phyloP scores from a whole-genome alignment of 148 eudicot species.

The Rhododendron molle region DNA sequence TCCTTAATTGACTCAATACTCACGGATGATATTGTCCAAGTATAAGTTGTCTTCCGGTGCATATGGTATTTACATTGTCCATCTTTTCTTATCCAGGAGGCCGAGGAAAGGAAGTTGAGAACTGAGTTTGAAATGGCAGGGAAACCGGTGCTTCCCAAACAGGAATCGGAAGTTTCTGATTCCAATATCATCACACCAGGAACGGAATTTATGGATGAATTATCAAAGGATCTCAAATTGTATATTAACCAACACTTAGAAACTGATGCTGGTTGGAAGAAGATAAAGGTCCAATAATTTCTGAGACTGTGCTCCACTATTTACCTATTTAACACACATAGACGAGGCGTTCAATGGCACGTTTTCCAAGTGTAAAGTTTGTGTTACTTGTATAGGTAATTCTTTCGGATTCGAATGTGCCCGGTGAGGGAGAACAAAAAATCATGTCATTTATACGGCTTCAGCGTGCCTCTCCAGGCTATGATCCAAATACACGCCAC shows the following conservation, averaged over 20 bases:
- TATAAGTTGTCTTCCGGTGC: not conserved
- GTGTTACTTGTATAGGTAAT: constrained; percentile 26
- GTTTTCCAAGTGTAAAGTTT: not conserved
- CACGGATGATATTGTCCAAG: no score
- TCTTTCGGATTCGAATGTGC: constrained; percentile 41
- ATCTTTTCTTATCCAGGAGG: constrained; percentile 23
- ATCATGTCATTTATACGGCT: constrained; percentile 40
- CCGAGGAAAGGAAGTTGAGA: constrained; percentile 31
- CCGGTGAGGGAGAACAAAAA: constrained; percentile 59
- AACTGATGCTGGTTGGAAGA: constrained; percentile 29
- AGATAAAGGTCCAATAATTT: constrained; percentile 25
- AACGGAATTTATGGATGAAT: constrained; percentile 28
- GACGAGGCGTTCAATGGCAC: not conserved
- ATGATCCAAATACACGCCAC: no score
- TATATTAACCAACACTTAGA: constrained; percentile 25
- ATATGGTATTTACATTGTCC: not conserved
- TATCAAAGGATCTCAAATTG: constrained; percentile 28
- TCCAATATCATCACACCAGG: no score
- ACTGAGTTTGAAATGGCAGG: constrained; percentile 29
- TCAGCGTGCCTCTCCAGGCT: constrained; percentile 26
- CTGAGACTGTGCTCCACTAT: not conserved
- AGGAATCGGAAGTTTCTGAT: constrained; percentile 21
- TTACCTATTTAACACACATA: not conserved
- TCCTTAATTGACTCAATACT: not conserved
- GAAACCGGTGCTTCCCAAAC: constrained; percentile 26